These are phyloP conservation scores for Persicaria tinctoria DNA, from an alignment of 148 eudicot genomes.

Conservation along the genomic window DNA sequence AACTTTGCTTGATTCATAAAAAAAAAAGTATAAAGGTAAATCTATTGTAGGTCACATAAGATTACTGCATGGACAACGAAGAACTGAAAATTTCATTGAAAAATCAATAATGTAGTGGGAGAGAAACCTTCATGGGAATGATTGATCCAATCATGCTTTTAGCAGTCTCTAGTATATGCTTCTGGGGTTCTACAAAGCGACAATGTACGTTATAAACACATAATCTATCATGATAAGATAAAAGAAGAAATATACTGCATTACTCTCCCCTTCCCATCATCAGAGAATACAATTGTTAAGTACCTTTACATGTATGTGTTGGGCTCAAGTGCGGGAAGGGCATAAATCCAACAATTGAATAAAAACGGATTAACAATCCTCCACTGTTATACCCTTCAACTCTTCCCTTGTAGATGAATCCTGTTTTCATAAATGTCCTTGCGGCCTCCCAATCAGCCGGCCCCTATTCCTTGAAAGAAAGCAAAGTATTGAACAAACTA, in stretches of 20 bases:
- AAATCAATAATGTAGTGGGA: background rate
- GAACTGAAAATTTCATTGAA: background rate
- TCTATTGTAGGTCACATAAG: background rate
- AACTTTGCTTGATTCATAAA: background rate
- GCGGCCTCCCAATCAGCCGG: slow-evolving; percentile 93
- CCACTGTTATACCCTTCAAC: slow-evolving; percentile 80
- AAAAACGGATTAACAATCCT: slow-evolving; percentile 74
- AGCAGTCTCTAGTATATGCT: slow-evolving; percentile 71
- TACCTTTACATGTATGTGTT: slow-evolving; percentile 74
- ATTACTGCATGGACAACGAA: background rate
- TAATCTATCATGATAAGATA: background rate
- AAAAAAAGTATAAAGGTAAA: background rate
- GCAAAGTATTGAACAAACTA: slow-evolving; percentile 1
- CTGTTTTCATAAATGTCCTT: slow-evolving; percentile 48
- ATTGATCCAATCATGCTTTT: slow-evolving; percentile 59
- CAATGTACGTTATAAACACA: background rate
- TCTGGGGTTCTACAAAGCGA: slow-evolving; percentile 53
- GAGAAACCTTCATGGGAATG: slow-evolving; percentile 65
- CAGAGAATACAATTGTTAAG: background rate
- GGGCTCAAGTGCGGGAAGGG: slow-evolving; percentile 86
- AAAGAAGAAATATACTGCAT: background rate
- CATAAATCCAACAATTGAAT: slow-evolving; percentile 92
- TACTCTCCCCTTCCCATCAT: background rate
- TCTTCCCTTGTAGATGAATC: slow-evolving; percentile 61
- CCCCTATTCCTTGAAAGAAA: slow-evolving; percentile 63